Base-by-base conservation (phyloP, 2,329 filamentous ascomycete genomes). In the Gnomoniopsis smithogilvyi region DNA sequence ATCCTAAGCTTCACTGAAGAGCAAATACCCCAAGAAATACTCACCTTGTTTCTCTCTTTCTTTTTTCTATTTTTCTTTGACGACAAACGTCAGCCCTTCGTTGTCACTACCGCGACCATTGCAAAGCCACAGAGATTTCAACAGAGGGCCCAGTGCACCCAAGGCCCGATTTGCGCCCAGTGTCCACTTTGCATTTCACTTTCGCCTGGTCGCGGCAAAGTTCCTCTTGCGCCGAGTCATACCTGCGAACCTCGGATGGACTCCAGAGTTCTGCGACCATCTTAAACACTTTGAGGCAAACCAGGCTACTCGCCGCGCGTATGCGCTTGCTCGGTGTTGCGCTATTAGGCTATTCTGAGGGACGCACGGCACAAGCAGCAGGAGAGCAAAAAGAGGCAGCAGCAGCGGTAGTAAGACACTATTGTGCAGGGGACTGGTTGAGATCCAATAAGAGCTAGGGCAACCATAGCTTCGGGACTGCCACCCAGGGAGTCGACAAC, bases 291-390 rank as follows among this genome's bases (percentile, higher is more conserved):
- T 36, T 41, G 21, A 38, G 46, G 33, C 50, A 48, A 21, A 15
- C 50, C 15, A 24, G 24, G 45, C 51, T 45, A 47, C 26, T 41
- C 47, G 54, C 47, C 38, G 36, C 45, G 46, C 59, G 45, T 15
- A 41, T 41, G 36, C 36, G 36, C 46, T 54, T 54, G 38, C 55
- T 53, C 11, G 30, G 52, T 33, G 21, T 43, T 54, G 51, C 41
- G 59, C 55, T 52, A 52, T 55, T 55, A 51, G 56, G 51, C 47
- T 54, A 51, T 55, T n/a, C 3, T 45, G 47, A 54, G 55, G 59
- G n/a, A 54, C 43, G 51, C 47, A 61, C 59, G 59, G 51, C 50
- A 51, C 55, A 26, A 56, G 50, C 48, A 55, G 47, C 49, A 26
- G 30, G 51, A 36, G 21, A 38, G n/a, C n/a, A n/a, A n/a, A n/a